Evolutionary conservation across 2,329 filamentous ascomycete species (phyloP).

Genomic region (Trichoderma citrinoviride): DNA sequence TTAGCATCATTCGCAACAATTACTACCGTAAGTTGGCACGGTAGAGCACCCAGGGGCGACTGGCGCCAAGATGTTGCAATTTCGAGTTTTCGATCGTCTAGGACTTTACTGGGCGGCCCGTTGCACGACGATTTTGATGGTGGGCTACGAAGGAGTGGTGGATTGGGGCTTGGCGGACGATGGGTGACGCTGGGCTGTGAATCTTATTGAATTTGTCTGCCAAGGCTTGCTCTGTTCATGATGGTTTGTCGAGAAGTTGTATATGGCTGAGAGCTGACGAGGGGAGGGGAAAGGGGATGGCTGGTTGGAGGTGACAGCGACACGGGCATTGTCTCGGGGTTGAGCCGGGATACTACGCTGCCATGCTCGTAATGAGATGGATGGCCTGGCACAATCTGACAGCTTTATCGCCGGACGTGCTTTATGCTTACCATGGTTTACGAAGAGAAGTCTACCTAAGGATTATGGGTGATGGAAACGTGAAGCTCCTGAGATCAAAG

Average conservation of each 20-base stretch:
- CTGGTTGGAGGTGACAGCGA: too few species aligned
- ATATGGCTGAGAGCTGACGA: neutral
- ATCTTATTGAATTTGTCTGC: too few species aligned
- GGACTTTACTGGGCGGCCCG: neutral
- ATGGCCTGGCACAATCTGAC: neutral
- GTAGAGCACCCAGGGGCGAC: neutral
- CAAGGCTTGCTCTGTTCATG: too few species aligned
- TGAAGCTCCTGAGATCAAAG: neutral
- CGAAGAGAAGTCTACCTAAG: too few species aligned
- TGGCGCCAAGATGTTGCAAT: conserved; percentile 9
- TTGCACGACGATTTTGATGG: neutral
- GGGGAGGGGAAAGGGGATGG: too few species aligned
- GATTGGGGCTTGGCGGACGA: neutral
- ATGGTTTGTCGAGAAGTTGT: too few species aligned
- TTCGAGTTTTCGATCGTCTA: neutral
- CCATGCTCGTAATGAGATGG: too few species aligned
- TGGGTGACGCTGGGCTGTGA: too few species aligned
- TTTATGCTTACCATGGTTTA: neutral
- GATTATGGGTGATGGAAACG: too few species aligned
- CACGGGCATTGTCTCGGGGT: neutral
- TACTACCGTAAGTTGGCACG: too few species aligned
- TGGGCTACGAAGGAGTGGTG: neutral
- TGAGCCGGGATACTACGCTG: neutral
- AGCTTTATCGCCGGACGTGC: neutral
- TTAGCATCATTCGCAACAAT: too few species aligned